Evolutionary conservation across 2,329 filamentous ascomycete species (phyloP), one percentile per base, ranked within the genome.

Genomic region (Arthrobotrys conoides): DNA sequence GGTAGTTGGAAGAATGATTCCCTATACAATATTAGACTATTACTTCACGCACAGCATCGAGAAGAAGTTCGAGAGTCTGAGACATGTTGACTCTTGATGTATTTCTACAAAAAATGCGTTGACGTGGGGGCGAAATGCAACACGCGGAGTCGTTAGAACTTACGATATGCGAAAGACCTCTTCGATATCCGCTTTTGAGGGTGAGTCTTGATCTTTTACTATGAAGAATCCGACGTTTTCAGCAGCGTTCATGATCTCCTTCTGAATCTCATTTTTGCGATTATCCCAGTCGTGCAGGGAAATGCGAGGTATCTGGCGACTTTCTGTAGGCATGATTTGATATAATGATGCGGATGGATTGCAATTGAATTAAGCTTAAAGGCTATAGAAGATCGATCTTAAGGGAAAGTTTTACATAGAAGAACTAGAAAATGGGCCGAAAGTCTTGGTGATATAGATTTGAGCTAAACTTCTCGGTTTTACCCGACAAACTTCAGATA

Each of bases 151-250:
- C 9, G 33, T 24, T 33, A 30, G 16, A 67, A 80, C 80, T 80
- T 69, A 82, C 81, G 80, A 68, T 46, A 80, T 41, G 1, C 20
- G 27, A 48, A 82, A 82, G 33, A 79, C 76, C 64, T 82, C 81
- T n/a, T 88, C 86, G 22, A 90, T 86, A 27, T 87, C 86, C 1
- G 83, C 79, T 22, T 82, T 80, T 1, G 81, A 82, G 1, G 86
- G 83, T 79, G 90, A 87, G n/a, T 86, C 87, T 79, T 90, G 89
- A 81, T 89, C 85, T 16, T 86, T 83, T 0, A 90, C 80, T 38
- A 86, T 87, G 83, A 90, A 90, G 85, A 90, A 90, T n/a, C 89
- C 89, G 66, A 87, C 86, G 6, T 87, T 87, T 80, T 90, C 88
- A 1, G 89, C 88, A 0, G 89, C 89, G 10, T 85, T 80, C 71